Conservation (phyloP, 2,329 filamentous ascomycete genomes). For the Iodosphaeria phyllophila region DNA sequence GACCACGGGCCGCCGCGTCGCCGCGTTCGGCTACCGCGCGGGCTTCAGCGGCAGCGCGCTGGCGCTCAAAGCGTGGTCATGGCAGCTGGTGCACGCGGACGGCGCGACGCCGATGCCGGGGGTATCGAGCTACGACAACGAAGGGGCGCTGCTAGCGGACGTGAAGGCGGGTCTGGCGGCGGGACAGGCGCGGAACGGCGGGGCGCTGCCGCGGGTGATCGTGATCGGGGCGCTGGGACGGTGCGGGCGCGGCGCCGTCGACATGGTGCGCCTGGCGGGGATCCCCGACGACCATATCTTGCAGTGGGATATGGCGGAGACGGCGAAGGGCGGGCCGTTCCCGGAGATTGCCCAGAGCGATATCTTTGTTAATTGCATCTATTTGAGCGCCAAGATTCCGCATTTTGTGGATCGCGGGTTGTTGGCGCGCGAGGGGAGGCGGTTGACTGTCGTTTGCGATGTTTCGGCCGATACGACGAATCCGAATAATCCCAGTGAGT, state of each 20-base stretch:
- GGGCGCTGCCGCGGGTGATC: conserved; percentile 52
- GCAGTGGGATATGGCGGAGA: conserved; percentile 63
- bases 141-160: conserved; percentile 51
- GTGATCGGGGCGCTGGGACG: conserved; percentile 74
- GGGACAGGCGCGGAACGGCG: conserved; percentile 43
- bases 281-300: conserved; percentile 49
- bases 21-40: conserved; percentile 56
- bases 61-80: conserved; percentile 65
- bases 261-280: conserved; percentile 59
- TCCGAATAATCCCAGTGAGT: conserved; percentile 34
- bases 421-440: conserved; percentile 48
- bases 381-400: conserved; percentile 60
- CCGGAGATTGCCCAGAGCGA: conserved; percentile 57
- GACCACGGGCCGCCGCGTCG: conserved; percentile 48
- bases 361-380: conserved; percentile 80
- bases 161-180: conserved; percentile 53
- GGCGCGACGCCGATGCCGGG: conserved; percentile 46
- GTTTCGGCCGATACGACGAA: conserved; percentile 61
- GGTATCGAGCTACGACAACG: conserved; percentile 53
- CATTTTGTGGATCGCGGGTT: conserved; percentile 61
- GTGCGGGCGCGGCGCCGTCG: conserved; percentile 70
- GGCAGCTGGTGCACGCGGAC: conserved; percentile 56
- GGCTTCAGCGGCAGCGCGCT: conserved; percentile 60
- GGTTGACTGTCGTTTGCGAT: conserved; percentile 65
- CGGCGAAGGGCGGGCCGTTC: conserved; percentile 57